Conservation (phyloP, 345 rosid species). For the Cardamine occulta region DNA sequence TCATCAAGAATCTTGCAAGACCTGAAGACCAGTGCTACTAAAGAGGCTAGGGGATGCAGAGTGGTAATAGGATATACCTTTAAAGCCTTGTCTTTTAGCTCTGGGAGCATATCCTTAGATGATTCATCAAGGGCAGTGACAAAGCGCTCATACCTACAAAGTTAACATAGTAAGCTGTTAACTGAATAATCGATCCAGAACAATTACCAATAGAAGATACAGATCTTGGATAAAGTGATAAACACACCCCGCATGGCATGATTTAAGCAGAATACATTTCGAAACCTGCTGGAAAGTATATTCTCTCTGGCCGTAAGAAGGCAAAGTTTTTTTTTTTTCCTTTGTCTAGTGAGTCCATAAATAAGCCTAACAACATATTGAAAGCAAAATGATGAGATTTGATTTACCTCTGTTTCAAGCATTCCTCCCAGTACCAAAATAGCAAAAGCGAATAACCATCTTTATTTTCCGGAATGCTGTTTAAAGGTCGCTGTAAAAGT, state of each 20-base stretch:
- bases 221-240: not conserved
- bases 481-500: conserved; percentile 77
- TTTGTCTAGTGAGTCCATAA: not conserved
- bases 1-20: conserved; percentile 6
- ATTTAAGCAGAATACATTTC: not conserved
- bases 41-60: conserved; percentile 14
- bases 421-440: conserved; percentile 98
- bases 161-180: conserved; percentile 18
- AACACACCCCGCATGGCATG: not conserved
- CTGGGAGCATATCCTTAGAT: conserved; percentile 85
- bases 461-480: conserved; percentile 73
- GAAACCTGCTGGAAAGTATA: too few species aligned
- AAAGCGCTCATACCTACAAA: conserved; percentile 82
- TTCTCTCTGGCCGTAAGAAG: not conserved
- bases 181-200: not conserved
- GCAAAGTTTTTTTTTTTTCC: not conserved
- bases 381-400: conserved; percentile 19
- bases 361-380: not conserved
- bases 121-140: conserved; percentile 87
- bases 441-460: conserved; percentile 93
- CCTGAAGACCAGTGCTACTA: conserved; percentile 2
- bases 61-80: conserved; percentile 57
- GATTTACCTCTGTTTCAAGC: conserved; percentile 83
- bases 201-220: not conserved
- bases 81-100: conserved; percentile 83